Percentiles rank a stretch among this genome's conserved stretches.
Conservation (phyloP, 2,329 filamentous ascomycete species). For the Ophiostoma novo-ulmi region DNA sequence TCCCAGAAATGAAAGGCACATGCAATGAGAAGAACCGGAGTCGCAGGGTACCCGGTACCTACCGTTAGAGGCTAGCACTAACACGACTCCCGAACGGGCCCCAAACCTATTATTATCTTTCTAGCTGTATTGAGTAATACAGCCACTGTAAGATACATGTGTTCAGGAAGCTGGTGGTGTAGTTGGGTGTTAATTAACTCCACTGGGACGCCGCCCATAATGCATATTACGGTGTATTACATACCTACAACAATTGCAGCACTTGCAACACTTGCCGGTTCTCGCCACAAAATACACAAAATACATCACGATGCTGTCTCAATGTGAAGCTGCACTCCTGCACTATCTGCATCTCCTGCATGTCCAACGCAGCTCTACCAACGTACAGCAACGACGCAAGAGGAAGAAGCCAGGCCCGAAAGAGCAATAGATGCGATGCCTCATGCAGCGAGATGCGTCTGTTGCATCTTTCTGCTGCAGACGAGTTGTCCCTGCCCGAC, state of each 20-base stretch:
- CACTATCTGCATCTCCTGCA: not conserved
- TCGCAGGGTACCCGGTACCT: not conserved
- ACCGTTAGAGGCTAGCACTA: not conserved
- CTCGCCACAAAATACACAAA: not conserved
- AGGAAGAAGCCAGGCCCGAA: not conserved
- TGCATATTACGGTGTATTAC: no score
- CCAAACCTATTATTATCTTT: not conserved
- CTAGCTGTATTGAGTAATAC: not conserved
- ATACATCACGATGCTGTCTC: not conserved
- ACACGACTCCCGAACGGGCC: not conserved
- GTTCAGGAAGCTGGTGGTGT: not conserved
- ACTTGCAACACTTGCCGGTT: not conserved
- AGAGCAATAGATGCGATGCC: conserved; percentile 1
- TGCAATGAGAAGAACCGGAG: not conserved
- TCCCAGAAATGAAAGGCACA: not conserved
- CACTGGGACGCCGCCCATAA: no score
- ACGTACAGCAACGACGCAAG: not conserved
- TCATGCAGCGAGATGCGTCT: not conserved
- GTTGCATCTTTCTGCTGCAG: not conserved
- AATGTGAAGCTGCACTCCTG: not conserved
- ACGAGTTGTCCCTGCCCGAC: not conserved
- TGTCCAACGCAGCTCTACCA: conserved; percentile 1
- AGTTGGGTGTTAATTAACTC: not conserved
- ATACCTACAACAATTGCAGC: no score
- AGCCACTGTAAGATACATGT: no score